These are phyloP conservation scores for Metschnikowia arizonensis DNA, from an alignment of 805 yeast genomes.

Conservation along the genomic window DNA sequence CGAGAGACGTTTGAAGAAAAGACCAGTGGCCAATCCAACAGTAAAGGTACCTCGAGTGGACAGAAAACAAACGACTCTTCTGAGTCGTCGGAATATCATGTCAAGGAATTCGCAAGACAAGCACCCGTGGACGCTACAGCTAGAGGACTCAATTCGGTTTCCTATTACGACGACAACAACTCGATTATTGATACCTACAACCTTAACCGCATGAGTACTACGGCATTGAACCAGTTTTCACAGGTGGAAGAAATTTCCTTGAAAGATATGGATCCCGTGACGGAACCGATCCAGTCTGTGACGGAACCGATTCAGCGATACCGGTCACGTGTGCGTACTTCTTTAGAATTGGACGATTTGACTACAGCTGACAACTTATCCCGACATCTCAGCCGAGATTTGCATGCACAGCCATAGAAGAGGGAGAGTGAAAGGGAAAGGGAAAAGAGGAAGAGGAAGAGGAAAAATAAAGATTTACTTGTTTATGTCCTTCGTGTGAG, in stretches of 20 bases:
- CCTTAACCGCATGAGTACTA: conserved; percentile 25
- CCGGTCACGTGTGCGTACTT: conserved; percentile 26
- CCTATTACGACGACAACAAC: conserved; percentile 32
- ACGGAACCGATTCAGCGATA: conserved; percentile 15
- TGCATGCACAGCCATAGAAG: background rate
- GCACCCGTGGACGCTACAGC: background rate
- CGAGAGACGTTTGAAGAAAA: conserved; percentile 33
- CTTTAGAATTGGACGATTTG: conserved; percentile 36
- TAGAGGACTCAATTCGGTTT: conserved; percentile 27
- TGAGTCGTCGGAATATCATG: background rate
- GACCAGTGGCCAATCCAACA: background rate
- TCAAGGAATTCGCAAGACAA: conserved; percentile 4
- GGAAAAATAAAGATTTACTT: too few species aligned
- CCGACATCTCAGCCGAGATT: background rate
- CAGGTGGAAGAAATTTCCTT: conserved; percentile 51
- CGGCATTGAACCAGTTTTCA: conserved; percentile 30
- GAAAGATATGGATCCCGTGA: conserved; percentile 27
- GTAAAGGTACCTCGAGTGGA: background rate
- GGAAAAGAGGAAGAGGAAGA: background rate
- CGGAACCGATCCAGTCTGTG: conserved; percentile 10
- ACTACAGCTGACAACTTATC: conserved; percentile 31
- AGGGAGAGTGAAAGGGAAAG: background rate
- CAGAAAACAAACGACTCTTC: background rate
- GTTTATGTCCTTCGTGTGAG: too few species aligned
- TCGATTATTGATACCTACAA: conserved; percentile 34